Evolutionary conservation across 23 red algal genomes (phyloP).

Genomic region (Gracilaria caudata): DNA sequence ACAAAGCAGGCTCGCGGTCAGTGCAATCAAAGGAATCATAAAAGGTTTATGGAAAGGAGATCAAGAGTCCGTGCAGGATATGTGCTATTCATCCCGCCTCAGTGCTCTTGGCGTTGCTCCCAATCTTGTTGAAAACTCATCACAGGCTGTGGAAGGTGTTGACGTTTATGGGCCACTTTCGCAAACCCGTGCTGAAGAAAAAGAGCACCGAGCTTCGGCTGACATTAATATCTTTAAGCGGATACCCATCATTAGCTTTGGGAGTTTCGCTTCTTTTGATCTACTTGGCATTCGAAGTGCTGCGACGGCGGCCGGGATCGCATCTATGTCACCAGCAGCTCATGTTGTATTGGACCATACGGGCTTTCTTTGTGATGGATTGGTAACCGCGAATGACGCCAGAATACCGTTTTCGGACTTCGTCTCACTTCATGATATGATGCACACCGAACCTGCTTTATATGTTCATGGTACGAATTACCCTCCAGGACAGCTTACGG

Average conservation of each 20-base stretch:
- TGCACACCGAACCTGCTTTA: constrained; percentile 63
- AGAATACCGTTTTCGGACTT: constrained; percentile 52
- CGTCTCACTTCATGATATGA: constrained; percentile 53
- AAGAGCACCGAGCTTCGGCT: neutral
- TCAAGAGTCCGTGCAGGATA: constrained; percentile 32
- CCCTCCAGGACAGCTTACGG: constrained; percentile 53
- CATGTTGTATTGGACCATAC: constrained; percentile 49
- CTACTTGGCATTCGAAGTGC: constrained; percentile 51
- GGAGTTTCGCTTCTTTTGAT: constrained; percentile 51
- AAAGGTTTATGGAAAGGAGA: constrained; percentile 40
- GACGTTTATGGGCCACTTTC: neutral
- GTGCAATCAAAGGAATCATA: constrained; percentile 36
- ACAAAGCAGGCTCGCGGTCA: constrained; percentile 43
- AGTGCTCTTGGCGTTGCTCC: constrained; percentile 1
- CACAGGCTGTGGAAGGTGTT: neutral
- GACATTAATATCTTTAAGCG: constrained; percentile 16
- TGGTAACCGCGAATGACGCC: constrained; percentile 48
- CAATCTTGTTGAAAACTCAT: neutral
- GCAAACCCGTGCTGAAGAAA: too few relatives aligned
- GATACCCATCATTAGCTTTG: constrained; percentile 50
- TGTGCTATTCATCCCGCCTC: constrained; percentile 50
- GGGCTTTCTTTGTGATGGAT: constrained; percentile 46
- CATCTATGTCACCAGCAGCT: constrained; percentile 67
- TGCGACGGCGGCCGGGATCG: constrained; percentile 47
- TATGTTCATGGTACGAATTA: constrained; percentile 57